Evolutionary conservation across 768 basidiomycete genomes (phyloP).

Genomic region (Piloderma croceum): DNA sequence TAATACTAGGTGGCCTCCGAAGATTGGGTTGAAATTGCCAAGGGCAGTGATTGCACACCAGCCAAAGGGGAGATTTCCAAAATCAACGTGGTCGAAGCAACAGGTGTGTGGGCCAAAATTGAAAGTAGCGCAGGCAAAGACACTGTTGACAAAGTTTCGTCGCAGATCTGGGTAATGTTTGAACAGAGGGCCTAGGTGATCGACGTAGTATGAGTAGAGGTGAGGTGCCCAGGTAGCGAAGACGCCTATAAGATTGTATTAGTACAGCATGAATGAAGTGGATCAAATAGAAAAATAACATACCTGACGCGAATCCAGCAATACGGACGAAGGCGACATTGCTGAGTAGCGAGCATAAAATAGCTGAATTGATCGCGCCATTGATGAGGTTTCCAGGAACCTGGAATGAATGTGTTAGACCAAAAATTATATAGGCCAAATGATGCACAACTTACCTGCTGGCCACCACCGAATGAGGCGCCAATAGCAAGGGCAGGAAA

Average conservation of each 20-base stretch:
- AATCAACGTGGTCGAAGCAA: constrained; percentile 14
- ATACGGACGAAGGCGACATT: constrained; percentile 9
- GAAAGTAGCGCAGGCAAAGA: constrained; percentile 2
- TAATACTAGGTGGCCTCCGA: constrained; percentile 19
- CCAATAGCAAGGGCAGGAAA: constrained; percentile 18
- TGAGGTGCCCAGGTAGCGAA: constrained; percentile 2
- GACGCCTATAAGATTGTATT: too few relatives aligned
- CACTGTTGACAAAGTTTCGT: not conserved
- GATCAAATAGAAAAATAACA: not conserved
- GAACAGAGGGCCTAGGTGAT: constrained; percentile 4
- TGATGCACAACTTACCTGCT: constrained; percentile 2
- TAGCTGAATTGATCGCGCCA: not conserved
- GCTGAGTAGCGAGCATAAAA: not conserved
- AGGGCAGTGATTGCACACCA: constrained; percentile 20
- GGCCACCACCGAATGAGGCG: constrained; percentile 26
- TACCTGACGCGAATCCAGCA: constrained; percentile 18
- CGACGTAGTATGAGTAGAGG: not conserved
- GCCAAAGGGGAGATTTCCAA: constrained; percentile 15
- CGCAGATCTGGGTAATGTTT: not conserved
- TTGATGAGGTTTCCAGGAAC: constrained; percentile 10
- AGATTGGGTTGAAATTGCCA: constrained; percentile 14
- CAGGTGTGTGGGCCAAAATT: constrained; percentile 5
- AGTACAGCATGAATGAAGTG: not conserved
- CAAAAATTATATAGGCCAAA: not conserved
- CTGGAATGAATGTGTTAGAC: not conserved